Conservation (phyloP, 768 basidiomycete genomes). For the Calocybe gangraenosa region DNA sequence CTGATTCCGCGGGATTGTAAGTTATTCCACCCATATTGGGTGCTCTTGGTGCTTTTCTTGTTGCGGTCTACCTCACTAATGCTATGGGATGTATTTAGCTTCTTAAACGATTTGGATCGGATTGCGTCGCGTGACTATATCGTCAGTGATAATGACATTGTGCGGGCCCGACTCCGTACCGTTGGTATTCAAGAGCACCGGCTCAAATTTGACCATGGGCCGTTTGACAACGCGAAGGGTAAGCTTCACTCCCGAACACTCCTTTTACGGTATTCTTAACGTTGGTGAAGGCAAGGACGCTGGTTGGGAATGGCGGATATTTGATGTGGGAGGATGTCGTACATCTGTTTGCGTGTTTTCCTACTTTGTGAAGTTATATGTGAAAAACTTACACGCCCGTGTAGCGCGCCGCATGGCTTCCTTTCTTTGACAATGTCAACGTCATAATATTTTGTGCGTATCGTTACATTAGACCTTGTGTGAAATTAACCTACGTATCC, state of each 20-base stretch:
- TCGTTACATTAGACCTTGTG: not conserved
- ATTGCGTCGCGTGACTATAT: conserved; percentile 57
- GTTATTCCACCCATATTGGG: conserved; percentile 17
- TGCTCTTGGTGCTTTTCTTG: not conserved
- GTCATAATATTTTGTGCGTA: conserved; percentile 67
- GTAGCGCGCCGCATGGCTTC: conserved; percentile 74
- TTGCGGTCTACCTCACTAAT: conserved; percentile 1
- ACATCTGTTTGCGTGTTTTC: conserved; percentile 44
- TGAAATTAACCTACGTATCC: too few relatives aligned
- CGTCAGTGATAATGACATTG: conserved; percentile 70
- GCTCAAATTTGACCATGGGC: conserved; percentile 41
- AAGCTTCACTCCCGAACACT: not conserved
- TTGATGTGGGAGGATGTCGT: conserved; percentile 74
- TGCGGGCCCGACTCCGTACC: conserved; percentile 67
- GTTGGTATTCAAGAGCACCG: conserved; percentile 68
- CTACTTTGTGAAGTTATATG: not conserved
- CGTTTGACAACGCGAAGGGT: conserved; percentile 34
- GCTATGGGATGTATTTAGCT: conserved; percentile 35
- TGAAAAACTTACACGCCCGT: conserved; percentile 10
- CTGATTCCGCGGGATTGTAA: conserved; percentile 68
- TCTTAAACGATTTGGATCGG: conserved; percentile 64
- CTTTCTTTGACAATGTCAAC: conserved; percentile 76
- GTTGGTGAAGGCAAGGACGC: conserved; percentile 25
- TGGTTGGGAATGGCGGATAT: conserved; percentile 64
- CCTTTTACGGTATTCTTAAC: not conserved